These are phyloP conservation scores for Suillus variegatus DNA, from an alignment of 768 basidiomycete species.

Conservation along the genomic window DNA sequence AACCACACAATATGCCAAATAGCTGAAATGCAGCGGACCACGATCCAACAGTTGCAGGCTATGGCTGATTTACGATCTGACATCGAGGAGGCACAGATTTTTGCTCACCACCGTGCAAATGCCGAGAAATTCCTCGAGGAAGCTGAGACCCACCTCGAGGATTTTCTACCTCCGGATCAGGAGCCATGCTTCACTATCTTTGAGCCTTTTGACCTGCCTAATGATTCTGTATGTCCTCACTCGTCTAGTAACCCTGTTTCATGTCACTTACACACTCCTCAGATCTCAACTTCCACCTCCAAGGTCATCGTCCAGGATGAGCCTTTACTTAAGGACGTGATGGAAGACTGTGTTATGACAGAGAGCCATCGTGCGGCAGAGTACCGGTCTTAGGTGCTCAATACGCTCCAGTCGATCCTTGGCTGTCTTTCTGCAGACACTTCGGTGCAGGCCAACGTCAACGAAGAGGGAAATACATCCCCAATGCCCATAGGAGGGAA, in stretches of 20 bases:
- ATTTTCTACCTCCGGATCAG: not conserved
- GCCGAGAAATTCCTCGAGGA: not conserved
- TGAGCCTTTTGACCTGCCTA: not conserved
- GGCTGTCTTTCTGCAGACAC: not conserved
- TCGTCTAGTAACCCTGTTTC: not conserved
- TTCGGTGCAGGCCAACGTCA: not conserved
- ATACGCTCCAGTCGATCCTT: slow-evolving; percentile 6
- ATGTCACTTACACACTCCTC: not conserved
- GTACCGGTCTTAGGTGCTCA: slow-evolving; percentile 10
- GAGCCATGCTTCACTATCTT: not conserved
- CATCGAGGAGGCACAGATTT: not conserved
- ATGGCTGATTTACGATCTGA: not conserved
- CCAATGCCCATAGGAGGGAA: slow-evolving; percentile 8
- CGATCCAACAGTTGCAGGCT: not conserved
- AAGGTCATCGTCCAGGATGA: not conserved
- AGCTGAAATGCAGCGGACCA: not conserved
- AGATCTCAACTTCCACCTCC: not conserved
- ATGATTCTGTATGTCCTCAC: not conserved
- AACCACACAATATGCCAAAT: too few species aligned
- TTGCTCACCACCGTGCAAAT: not conserved
- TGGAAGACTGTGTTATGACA: not conserved
- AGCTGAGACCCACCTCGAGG: not conserved
- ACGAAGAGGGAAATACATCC: not conserved
- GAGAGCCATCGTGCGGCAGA: slow-evolving; percentile 6
- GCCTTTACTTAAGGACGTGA: not conserved